Conservation (phyloP, 164 flowering plant genomes). For the Stephania japonica region DNA sequence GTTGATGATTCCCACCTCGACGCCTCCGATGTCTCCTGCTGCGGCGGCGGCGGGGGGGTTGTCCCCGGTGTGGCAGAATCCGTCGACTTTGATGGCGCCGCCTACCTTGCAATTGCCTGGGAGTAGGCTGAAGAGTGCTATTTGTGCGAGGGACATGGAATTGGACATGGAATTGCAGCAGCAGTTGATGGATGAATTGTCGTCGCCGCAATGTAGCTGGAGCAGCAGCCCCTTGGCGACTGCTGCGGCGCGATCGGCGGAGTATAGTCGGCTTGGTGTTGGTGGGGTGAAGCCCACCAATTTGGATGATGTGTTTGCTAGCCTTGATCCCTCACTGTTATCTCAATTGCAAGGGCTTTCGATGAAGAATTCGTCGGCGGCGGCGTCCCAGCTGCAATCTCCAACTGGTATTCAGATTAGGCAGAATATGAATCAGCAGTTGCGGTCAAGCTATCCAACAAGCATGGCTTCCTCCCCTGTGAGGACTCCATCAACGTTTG, state of each 20-base stretch:
- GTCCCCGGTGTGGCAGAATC: slow-evolving; percentile 63
- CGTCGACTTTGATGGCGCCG: slow-evolving; percentile 38
- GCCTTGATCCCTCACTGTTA: slow-evolving; percentile 42
- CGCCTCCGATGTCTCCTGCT: slow-evolving; percentile 70
- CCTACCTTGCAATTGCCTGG: slow-evolving; percentile 79
- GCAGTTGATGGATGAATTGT: slow-evolving; percentile 60
- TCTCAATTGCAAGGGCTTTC: slow-evolving; percentile 50
- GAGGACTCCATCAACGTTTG: slow-evolving; percentile 40
- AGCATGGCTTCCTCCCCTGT: slow-evolving; percentile 46
- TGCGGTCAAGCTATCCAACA: slow-evolving; percentile 42
- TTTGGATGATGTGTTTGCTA: slow-evolving; percentile 57
- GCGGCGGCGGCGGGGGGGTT: slow-evolving; percentile 26
- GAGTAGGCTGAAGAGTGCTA: slow-evolving; percentile 60
- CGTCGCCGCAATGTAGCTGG: slow-evolving; percentile 46
- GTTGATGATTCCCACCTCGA: slow-evolving; percentile 39
- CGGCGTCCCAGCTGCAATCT: slow-evolving; percentile 40
- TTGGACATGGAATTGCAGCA: slow-evolving; percentile 63
- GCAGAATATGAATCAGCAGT: slow-evolving; percentile 47
- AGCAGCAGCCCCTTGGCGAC: slow-evolving; percentile 19
- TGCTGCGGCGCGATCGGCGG: slow-evolving; percentile 20
- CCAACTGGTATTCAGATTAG: slow-evolving; percentile 48
- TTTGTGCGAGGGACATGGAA: slow-evolving; percentile 70
- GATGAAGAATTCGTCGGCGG: slow-evolving; percentile 22
- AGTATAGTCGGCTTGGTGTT: slow-evolving; percentile 29
- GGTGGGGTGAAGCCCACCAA: slow-evolving; percentile 58